Evolutionary conservation across 2,329 filamentous ascomycete species (phyloP).

Genomic region (Colletotrichum tamarilloi): DNA sequence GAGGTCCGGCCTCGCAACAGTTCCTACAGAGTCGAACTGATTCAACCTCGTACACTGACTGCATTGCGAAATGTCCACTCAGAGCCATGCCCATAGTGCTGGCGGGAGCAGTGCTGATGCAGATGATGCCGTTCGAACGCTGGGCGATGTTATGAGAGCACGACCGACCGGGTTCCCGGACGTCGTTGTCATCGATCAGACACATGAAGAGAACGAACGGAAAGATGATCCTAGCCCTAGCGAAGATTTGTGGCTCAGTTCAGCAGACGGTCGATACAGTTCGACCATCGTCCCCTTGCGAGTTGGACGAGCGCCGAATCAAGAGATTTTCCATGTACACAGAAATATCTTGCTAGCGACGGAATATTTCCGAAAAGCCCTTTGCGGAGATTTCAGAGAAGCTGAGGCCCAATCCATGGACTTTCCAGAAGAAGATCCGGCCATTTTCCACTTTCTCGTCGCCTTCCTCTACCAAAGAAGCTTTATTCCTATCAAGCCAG

Average conservation of each 20-base stretch:
- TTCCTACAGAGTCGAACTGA: neutral
- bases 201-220: conserved; percentile 44
- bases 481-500: conserved; percentile 58
- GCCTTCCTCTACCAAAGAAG: conserved; percentile 61
- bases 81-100: neutral
- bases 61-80: conserved; percentile 16
- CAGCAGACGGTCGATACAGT: conserved; percentile 60
- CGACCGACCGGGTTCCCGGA: conserved; percentile 49
- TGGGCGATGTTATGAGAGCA: conserved; percentile 54
- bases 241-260: conserved; percentile 61
- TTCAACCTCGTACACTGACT: neutral
- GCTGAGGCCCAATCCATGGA: conserved; percentile 57
- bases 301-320: conserved; percentile 53
- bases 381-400: conserved; percentile 60
- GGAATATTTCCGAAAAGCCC: conserved; percentile 60
- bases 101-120: neutral
- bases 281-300: conserved; percentile 57
- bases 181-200: conserved; percentile 51
- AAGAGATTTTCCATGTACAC: conserved; percentile 62
- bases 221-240: conserved; percentile 51
- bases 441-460: conserved; percentile 62
- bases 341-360: conserved; percentile 56
- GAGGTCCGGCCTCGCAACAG: neutral
- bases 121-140: conserved; percentile 38
- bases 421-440: conserved; percentile 62